These are phyloP conservation scores for Crucibulum laeve DNA, from an alignment of 768 basidiomycete genomes.

Conservation along the genomic window DNA sequence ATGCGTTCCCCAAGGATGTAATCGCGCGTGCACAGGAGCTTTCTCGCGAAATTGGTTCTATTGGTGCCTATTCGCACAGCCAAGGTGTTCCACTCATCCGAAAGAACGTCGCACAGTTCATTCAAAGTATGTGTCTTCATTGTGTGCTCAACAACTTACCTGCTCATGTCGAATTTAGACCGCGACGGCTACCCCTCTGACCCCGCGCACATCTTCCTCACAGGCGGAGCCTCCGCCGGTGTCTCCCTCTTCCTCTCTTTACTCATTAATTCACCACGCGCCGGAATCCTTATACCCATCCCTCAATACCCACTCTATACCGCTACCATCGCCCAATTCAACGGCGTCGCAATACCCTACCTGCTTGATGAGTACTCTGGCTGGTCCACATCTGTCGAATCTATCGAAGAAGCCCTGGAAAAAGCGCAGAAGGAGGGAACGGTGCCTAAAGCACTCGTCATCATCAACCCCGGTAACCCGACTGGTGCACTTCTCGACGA, in stretches of 20 bases:
- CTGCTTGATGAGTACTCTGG: constrained; percentile 76
- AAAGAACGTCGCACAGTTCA: constrained; percentile 84
- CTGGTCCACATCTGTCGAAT: constrained; percentile 77
- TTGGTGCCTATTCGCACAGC: constrained; percentile 94
- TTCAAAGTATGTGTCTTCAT: constrained; percentile 53
- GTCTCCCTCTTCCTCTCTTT: constrained; percentile 84
- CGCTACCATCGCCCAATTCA: constrained; percentile 83
- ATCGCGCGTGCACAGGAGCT: constrained; percentile 79
- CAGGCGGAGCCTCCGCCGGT: constrained; percentile 90
- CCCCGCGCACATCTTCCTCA: constrained; percentile 88
- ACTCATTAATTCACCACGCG: constrained; percentile 62
- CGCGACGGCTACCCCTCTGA: constrained; percentile 87
- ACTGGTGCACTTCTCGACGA: constrained; percentile 83
- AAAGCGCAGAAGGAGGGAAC: constrained; percentile 60
- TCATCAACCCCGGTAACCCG: constrained; percentile 99
- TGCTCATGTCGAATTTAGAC: constrained; percentile 38
- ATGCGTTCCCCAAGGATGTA: constrained; percentile 83
- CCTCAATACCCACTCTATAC: constrained; percentile 99
- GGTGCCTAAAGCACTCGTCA: constrained; percentile 78
- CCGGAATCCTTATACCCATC: constrained; percentile 91
- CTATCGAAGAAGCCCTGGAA: constrained; percentile 63
- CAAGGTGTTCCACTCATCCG: constrained; percentile 91
- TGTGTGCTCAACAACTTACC: background rate
- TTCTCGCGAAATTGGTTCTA: constrained; percentile 81
- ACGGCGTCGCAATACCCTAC: constrained; percentile 82